Conservation (phyloP, 192 early-diverging fungal genomes). For the Backusella liffmaniae region DNA sequence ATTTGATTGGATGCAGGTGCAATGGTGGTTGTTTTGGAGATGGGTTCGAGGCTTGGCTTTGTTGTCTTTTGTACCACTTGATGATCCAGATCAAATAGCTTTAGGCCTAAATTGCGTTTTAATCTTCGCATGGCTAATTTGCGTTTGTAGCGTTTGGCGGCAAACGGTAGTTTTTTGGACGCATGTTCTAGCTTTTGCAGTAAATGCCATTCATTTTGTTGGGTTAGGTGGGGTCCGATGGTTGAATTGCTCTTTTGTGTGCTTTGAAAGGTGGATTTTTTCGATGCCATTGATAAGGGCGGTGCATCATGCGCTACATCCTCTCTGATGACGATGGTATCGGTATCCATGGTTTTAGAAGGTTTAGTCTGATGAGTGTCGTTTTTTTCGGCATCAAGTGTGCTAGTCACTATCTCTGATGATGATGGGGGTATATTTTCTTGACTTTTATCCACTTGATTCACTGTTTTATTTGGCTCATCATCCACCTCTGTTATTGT, state of each 20-base stretch:
- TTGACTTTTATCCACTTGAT: background rate
- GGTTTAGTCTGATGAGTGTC: background rate
- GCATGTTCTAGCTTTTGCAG: conserved; percentile 51
- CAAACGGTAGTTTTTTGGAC: conserved; percentile 33
- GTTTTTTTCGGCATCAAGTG: background rate
- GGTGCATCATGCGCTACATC: background rate
- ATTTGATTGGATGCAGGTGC: conserved; percentile 21
- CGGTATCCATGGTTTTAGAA: background rate
- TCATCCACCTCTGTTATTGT: background rate
- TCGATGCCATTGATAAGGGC: background rate
- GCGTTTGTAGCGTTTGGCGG: conserved; percentile 53
- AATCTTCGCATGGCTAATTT: conserved; percentile 52
- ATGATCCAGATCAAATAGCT: conserved; percentile 67
- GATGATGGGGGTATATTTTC: background rate
- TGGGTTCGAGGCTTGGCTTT: background rate
- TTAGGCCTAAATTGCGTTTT: conserved; percentile 62
- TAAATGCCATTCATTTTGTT: conserved; percentile 54
- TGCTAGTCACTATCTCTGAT: background rate
- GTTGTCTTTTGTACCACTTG: conserved; percentile 32
- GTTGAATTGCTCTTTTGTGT: background rate
- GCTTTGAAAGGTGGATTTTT: background rate
- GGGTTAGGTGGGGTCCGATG: background rate
- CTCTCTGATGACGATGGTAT: background rate
- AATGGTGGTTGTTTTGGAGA: conserved; percentile 3
- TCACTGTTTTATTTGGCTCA: background rate